Evolutionary conservation across 2,329 filamentous ascomycete species (phyloP).

Genomic region (Camptophora hylomeconis): DNA sequence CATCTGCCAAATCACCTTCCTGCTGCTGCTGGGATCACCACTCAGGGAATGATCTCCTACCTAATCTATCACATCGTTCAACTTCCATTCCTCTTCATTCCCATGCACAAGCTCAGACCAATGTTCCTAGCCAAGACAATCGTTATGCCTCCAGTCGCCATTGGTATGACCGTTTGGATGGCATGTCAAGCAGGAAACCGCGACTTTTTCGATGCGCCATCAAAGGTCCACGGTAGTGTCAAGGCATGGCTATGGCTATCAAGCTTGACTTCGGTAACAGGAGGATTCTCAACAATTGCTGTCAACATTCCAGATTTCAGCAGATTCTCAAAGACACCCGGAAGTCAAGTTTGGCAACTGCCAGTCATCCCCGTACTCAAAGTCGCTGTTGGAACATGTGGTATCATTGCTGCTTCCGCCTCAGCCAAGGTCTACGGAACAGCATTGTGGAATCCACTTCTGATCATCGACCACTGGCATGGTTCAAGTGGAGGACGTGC

Average conservation of each 20-base stretch:
- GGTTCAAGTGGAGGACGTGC: constrained; percentile 16
- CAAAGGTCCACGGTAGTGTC: constrained; percentile 10
- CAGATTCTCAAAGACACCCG: constrained; percentile 20
- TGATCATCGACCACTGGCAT: constrained; percentile 19
- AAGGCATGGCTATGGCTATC: constrained; percentile 12
- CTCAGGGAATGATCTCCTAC: constrained; percentile 15
- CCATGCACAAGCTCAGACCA: constrained; percentile 13
- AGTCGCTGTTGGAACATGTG: constrained; percentile 36
- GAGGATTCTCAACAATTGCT: constrained; percentile 22
- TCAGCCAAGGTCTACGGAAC: constrained; percentile 16
- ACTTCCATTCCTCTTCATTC: constrained; percentile 16
- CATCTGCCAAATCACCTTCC: constrained; percentile 19
- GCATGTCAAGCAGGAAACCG: constrained; percentile 9
- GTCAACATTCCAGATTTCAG: constrained; percentile 26
- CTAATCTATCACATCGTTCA: constrained; percentile 13
- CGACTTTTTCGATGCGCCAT: constrained; percentile 10
- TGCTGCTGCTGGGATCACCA: constrained; percentile 16
- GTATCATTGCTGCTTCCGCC: constrained; percentile 33
- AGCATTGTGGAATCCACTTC: constrained; percentile 20
- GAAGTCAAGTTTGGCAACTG: constrained; percentile 28
- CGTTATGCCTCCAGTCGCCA: constrained; percentile 12
- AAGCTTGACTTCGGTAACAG: constrained; percentile 14
- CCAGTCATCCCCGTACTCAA: constrained; percentile 26
- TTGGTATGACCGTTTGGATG: constrained; percentile 16
- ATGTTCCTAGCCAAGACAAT: constrained; percentile 16